These are phyloP conservation scores for Fraxinus velutina DNA, from an alignment of 305 asterid species.

Conservation along the genomic window DNA sequence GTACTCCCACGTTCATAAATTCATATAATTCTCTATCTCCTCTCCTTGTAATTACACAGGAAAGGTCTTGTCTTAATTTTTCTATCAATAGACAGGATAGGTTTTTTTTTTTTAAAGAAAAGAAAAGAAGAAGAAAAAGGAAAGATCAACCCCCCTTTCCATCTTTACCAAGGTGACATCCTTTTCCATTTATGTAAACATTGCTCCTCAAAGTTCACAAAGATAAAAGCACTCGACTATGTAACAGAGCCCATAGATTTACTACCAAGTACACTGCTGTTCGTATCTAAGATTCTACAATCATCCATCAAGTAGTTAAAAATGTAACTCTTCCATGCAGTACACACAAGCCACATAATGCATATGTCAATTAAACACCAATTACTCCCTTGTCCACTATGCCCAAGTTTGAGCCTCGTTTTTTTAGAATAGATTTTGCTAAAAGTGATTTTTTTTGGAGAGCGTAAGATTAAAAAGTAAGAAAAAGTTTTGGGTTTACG, in stretches of 20 bases:
- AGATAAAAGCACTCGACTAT: not conserved
- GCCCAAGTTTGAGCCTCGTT: not conserved
- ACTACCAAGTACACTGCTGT: not conserved
- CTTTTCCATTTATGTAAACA: not conserved
- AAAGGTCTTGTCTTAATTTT: not conserved
- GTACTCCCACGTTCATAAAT: not conserved
- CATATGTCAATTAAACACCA: constrained; percentile 15
- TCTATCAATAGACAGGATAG: not conserved
- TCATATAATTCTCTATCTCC: not conserved
- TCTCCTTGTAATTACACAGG: not conserved
- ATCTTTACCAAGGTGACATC: not conserved
- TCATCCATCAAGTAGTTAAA: not conserved
- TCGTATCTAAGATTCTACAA: constrained; percentile 13
- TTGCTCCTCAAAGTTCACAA: not conserved
- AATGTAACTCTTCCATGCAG: constrained; percentile 5
- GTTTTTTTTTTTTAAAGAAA: not conserved
- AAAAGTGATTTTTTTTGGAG: not conserved
- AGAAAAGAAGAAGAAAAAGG: no score
- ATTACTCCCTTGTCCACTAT: not conserved
- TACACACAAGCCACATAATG: not conserved
- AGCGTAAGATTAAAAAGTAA: not conserved
- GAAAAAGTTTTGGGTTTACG: no score
- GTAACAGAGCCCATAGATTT: not conserved
- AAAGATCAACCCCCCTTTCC: not conserved
- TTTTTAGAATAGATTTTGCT: no score